Percentiles rank a stretch among this genome's conserved stretches.
Conservation (phyloP, 495 filamentous ascomycete genomes). For the Delitschia confertaspora region DNA sequence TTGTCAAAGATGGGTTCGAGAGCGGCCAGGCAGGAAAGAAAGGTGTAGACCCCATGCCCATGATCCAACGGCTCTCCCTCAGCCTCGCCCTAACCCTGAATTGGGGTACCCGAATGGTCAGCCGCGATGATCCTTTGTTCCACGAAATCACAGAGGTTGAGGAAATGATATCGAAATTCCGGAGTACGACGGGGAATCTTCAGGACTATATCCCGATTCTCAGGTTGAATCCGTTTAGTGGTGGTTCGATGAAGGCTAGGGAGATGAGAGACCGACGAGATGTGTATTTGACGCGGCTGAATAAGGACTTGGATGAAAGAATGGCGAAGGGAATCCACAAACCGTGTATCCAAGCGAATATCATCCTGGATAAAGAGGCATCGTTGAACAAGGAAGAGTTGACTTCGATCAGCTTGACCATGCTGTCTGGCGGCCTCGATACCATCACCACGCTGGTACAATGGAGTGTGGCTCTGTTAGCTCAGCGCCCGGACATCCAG, state of each 20-base stretch:
- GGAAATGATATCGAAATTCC: conserved; percentile 49
- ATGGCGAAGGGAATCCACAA: conserved; percentile 52
- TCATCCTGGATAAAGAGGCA: conserved; percentile 53
- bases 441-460: conserved; percentile 54
- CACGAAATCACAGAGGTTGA: conserved; percentile 57
- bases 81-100: conserved; percentile 53
- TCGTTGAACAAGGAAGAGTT: conserved; percentile 51
- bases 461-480: conserved; percentile 53
- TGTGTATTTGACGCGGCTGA: conserved; percentile 47
- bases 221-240: conserved; percentile 48
- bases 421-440: conserved; percentile 55
- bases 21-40: conserved; percentile 45
- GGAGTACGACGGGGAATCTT: conserved; percentile 52
- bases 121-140: conserved; percentile 49
- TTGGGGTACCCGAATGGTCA: conserved; percentile 52
- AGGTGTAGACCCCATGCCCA: conserved; percentile 51
- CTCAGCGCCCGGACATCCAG: conserved; percentile 52
- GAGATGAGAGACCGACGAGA: conserved; percentile 53
- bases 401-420: conserved; percentile 54
- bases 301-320: conserved; percentile 45
- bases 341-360: conserved; percentile 57
- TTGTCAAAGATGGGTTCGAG: conserved; percentile 50
- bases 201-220: conserved; percentile 58
- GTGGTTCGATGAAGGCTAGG: conserved; percentile 43
- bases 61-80: conserved; percentile 51